Evolutionary conservation across 164 flowering plant species (phyloP).

Genomic region (Chimonanthus praecox): DNA sequence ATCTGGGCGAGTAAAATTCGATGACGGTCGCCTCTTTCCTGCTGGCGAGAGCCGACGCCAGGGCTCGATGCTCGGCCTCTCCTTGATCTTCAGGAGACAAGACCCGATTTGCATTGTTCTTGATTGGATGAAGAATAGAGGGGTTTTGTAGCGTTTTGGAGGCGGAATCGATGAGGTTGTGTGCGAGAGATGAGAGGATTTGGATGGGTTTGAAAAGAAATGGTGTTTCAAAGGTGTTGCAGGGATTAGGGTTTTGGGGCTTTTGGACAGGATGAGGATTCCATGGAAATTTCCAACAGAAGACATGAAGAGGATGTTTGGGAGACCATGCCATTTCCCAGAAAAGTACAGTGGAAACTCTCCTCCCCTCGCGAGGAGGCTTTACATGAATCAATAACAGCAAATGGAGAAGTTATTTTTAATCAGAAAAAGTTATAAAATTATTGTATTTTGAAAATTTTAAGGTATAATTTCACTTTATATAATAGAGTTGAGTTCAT

Average conservation of each 20-base stretch:
- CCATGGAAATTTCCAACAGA: conserved; percentile 64
- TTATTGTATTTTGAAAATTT: neutral
- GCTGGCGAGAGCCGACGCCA: conserved; percentile 73
- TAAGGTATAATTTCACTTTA: neutral
- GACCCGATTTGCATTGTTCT: conserved; percentile 12
- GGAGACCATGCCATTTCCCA: conserved; percentile 8
- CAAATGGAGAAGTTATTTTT: no score
- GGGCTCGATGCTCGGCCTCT: conserved; percentile 82
- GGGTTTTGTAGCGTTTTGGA: conserved; percentile 21
- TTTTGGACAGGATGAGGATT: conserved; percentile 25
- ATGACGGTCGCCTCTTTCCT: conserved; percentile 80
- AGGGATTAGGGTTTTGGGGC: conserved; percentile 29
- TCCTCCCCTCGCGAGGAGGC: no score
- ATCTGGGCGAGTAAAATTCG: conserved; percentile 93
- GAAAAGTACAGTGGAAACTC: neutral
- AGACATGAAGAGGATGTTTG: conserved; percentile 46
- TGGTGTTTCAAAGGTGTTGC: conserved; percentile 53
- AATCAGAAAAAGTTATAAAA: neutral
- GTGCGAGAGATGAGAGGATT: conserved; percentile 37
- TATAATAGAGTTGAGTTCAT: no score
- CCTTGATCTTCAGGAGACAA: conserved; percentile 68
- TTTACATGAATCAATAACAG: no score
- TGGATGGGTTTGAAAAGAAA: conserved; percentile 77
- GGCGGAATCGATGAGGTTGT: conserved; percentile 33
- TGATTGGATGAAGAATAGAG: neutral